phyloP scores from a whole-genome alignment of 257 asterid genomes.

The Rubia yunnanensis region DNA sequence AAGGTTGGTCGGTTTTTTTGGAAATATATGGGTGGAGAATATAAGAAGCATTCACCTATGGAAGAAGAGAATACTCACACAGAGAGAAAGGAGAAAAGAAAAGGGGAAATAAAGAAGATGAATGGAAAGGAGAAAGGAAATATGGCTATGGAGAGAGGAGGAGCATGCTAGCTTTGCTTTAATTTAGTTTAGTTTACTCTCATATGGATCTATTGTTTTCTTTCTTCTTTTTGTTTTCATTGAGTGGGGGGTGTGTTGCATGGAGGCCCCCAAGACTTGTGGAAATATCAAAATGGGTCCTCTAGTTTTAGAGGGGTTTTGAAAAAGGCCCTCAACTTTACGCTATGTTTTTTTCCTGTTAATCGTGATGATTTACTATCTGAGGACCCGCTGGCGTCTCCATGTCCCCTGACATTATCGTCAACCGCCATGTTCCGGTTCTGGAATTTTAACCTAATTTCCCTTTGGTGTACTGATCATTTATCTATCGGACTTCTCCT shows the following conservation, averaged over 20 bases:
- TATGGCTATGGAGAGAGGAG: constrained; percentile 9
- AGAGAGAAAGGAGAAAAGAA: constrained; percentile 16
- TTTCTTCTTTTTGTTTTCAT: constrained; percentile 24
- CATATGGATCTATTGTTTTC: constrained; percentile 1
- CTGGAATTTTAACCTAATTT: too few species aligned
- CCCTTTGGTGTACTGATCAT: too few species aligned
- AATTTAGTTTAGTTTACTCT: constrained; percentile 12
- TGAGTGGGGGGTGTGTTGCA: not conserved
- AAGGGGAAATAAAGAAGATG: constrained; percentile 17
- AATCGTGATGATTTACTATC: too few species aligned
- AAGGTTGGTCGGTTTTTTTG: constrained; percentile 32
- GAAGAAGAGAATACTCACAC: constrained; percentile 21
- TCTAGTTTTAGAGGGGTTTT: not conserved
- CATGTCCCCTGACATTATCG: too few species aligned
- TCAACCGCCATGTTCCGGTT: too few species aligned
- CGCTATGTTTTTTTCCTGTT: too few species aligned
- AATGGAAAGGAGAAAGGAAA: constrained; percentile 11
- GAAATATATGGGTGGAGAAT: constrained; percentile 37
- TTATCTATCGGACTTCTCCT: too few species aligned
- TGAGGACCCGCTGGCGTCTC: too few species aligned
- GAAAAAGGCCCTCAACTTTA: not conserved
- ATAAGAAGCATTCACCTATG: constrained; percentile 6
- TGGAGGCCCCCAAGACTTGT: not conserved
- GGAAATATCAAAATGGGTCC: not conserved
- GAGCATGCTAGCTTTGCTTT: constrained; percentile 21